Percentiles rank a stretch among this genome's conserved stretches.
Evolutionary conservation across 2,329 filamentous ascomycete genomes (phyloP).

Genomic region (Gaeumannomyces tritici): DNA sequence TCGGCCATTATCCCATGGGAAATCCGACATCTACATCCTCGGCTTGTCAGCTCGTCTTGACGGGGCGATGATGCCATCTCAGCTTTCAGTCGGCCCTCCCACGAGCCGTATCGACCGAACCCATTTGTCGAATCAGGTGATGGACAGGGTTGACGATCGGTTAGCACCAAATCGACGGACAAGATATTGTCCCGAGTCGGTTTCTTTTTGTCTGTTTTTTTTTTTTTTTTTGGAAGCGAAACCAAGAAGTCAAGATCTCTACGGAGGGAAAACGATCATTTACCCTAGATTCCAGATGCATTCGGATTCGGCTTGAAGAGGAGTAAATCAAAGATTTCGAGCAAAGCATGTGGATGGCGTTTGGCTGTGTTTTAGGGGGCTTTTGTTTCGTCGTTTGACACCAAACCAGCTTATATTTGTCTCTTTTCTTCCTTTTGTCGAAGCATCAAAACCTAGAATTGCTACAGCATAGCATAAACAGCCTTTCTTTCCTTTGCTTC

Average conservation of each 20-base stretch:
- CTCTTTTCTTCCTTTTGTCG: background rate
- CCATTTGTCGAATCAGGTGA: background rate
- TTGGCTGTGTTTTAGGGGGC: background rate
- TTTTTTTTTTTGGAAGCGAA: background rate
- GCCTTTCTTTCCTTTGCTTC: background rate
- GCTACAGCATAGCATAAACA: background rate
- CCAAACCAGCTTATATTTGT: background rate
- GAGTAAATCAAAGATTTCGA: background rate
- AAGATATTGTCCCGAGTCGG: too few species aligned
- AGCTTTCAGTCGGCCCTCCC: background rate
- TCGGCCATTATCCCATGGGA: too few species aligned
- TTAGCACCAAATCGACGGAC: background rate
- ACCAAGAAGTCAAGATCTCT: background rate
- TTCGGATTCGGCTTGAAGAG: background rate
- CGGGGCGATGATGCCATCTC: background rate
- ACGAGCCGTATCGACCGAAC: background rate
- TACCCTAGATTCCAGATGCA: background rate
- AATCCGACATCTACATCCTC: too few species aligned
- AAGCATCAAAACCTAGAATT: background rate
- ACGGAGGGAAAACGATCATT: background rate
- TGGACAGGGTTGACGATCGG: background rate
- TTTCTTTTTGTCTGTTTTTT: too few species aligned
- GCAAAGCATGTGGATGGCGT: constrained; percentile 1
- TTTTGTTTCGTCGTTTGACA: background rate
- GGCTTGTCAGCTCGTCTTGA: background rate